Conservation (phyloP, 768 basidiomycete genomes). For the Nevesoporus exiguus region DNA sequence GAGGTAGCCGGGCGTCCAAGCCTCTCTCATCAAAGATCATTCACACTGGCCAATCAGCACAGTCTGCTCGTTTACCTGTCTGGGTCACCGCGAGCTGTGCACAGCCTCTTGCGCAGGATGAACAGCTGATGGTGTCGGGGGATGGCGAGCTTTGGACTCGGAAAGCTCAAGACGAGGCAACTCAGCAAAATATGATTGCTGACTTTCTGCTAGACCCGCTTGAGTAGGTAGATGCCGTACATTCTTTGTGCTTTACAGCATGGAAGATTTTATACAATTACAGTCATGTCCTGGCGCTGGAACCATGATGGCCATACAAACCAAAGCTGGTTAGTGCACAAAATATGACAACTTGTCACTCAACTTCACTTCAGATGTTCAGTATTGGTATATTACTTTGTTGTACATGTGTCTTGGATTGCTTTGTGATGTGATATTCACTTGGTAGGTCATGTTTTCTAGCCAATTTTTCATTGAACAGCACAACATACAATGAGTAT, state of each 20-base stretch:
- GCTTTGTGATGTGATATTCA: too few species aligned
- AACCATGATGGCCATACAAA: too few species aligned
- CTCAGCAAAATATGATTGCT: conserved; percentile 38
- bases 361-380: too few species aligned
- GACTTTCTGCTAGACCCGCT: conserved; percentile 37
- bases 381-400: too few species aligned
- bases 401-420: too few species aligned
- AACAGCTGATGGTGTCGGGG: not conserved
- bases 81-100: conserved; percentile 32
- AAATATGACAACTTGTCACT: too few species aligned
- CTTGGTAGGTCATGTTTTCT: too few species aligned
- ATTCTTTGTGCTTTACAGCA: not conserved
- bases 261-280: not conserved
- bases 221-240: not conserved
- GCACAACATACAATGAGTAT: too few species aligned
- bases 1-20: conserved; percentile 43
- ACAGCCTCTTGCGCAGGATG: conserved; percentile 2
- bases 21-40: conserved; percentile 2
- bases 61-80: conserved; percentile 20
- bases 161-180: conserved; percentile 29
- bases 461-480: too few species aligned
- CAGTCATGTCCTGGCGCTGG: too few species aligned
- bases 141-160: conserved; percentile 32
- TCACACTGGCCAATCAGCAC: conserved; percentile 8
- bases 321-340: too few species aligned